Evolutionary conservation across 2,329 filamentous ascomycete genomes (phyloP).

Genomic region (Trichophyton rubrum): DNA sequence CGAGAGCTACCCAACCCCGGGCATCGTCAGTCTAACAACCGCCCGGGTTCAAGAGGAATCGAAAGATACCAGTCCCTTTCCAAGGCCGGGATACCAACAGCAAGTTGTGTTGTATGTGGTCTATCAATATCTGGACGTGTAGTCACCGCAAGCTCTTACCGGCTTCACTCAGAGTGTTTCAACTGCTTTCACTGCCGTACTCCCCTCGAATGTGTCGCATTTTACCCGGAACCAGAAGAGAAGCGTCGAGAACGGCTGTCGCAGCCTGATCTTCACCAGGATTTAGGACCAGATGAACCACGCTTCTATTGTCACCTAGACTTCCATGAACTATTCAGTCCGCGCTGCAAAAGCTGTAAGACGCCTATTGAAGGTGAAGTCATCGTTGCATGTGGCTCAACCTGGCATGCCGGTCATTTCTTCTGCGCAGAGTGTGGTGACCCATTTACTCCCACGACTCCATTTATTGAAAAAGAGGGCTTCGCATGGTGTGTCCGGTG

Average conservation of each 20-base stretch:
- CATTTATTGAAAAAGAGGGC: conserved; percentile 94
- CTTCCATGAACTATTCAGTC: conserved; percentile 89
- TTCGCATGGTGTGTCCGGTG: conserved; percentile 95
- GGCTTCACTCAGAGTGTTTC: conserved; percentile 92
- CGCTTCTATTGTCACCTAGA: conserved; percentile 98
- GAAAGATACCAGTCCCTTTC: conserved; percentile 2
- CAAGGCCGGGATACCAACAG: conserved; percentile 41
- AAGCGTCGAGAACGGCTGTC: conserved; percentile 59
- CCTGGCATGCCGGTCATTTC: conserved; percentile 96
- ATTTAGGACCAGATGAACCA: conserved; percentile 39
- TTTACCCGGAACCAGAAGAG: conserved; percentile 77
- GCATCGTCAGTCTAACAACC: conserved; percentile 4
- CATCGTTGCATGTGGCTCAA: conserved; percentile 80
- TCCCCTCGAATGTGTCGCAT: conserved; percentile 83
- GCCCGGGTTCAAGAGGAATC: background rate
- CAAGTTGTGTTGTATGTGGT: conserved; percentile 71
- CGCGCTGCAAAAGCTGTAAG: conserved; percentile 87
- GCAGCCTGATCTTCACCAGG: conserved; percentile 47
- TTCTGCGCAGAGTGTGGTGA: conserved; percentile 98
- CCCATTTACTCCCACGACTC: conserved; percentile 50
- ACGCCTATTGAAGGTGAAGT: conserved; percentile 95
- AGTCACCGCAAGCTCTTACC: conserved; percentile 65
- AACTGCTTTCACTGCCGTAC: conserved; percentile 78
- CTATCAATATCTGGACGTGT: conserved; percentile 81
- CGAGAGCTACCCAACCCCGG: conserved; percentile 14